Base-by-base conservation (phyloP, 2,329 filamentous ascomycete species). In the Amylocarpus encephaloides region DNA sequence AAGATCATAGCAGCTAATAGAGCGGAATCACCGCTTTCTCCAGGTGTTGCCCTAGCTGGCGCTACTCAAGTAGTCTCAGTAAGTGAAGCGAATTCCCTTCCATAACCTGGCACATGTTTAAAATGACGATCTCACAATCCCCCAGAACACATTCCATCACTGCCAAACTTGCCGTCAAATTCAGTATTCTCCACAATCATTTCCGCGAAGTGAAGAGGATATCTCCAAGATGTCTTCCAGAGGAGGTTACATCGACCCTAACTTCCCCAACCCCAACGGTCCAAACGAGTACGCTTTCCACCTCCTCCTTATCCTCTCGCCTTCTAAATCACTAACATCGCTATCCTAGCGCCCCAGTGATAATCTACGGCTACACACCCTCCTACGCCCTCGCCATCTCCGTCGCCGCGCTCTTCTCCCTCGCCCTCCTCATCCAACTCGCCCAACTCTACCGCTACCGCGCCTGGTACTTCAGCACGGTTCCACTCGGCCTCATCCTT, bases 391-490 rank as follows among this genome's bases (percentile, higher is more conserved):
- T 77, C 52, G 68, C 69, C 40, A 59, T 70, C 13, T 67, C 75
- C 29, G 73, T 69, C 11, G 68, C 68, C 11, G 63, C 64, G 16
- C 69, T 74, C 61, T 77, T 75, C 66, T 59, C 64, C 46, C 48
- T 75, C 30, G 65, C 71, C 43, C 57, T 71, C 48, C 3, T 67
- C 50, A 42, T 67, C 32, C 72, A 77, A 57, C 53, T 67, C 5
- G 56, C 58, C 35, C 52, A 71, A 48, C 63, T 68, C 10, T 51
- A 68, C 43, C 64, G 65, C 36, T 62, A 68, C 48, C 66, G 68
- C 26, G 69, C 67, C 43, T 75, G 71, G 70, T 77, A 71, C 62
- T 77, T 77, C 54, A 56, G 67, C 38, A 69, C 72, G 7, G 66
- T 77, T 19, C 60, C 71, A 33, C 52, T 76, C 42, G 73, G 70